phyloP scores from a whole-genome alignment of 371 early-diverging fungal species.

The Syncephalis plumigaleata region DNA sequence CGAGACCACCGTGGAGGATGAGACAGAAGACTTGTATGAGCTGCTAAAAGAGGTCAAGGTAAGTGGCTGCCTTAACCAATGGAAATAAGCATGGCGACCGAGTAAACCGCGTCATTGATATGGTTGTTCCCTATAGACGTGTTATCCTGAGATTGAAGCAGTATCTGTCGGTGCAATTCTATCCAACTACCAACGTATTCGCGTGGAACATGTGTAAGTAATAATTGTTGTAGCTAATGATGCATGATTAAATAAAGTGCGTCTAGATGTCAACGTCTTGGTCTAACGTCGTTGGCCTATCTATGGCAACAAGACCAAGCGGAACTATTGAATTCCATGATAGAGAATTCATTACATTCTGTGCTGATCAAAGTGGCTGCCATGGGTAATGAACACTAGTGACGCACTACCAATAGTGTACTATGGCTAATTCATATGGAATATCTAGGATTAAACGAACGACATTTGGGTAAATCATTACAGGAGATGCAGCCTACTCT shows the following conservation, averaged over 20 bases:
- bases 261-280: constrained; percentile 61
- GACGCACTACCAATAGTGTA: background rate
- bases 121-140: constrained; percentile 8
- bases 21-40: constrained; percentile 91
- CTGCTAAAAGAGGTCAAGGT: constrained; percentile 55
- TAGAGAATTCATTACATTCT: constrained; percentile 63
- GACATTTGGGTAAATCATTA: constrained; percentile 68
- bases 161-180: constrained; percentile 97
- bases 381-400: constrained; percentile 27
- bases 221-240: background rate
- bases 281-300: constrained; percentile 72
- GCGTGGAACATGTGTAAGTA: constrained; percentile 87
- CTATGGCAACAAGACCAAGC: constrained; percentile 90
- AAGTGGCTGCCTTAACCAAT: background rate
- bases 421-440: constrained; percentile 3
- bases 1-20: constrained; percentile 50
- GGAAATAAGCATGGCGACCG: no score
- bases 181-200: constrained; percentile 92
- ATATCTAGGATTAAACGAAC: constrained; percentile 25
- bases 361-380: constrained; percentile 93
- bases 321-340: constrained; percentile 83
- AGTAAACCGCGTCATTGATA: no score
- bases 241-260: background rate
- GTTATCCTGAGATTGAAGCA: constrained; percentile 68
- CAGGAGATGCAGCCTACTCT: constrained; percentile 57